phyloP scores from a whole-genome alignment of 2,329 filamentous ascomycete species.

The Colletotrichum cuscutae region DNA sequence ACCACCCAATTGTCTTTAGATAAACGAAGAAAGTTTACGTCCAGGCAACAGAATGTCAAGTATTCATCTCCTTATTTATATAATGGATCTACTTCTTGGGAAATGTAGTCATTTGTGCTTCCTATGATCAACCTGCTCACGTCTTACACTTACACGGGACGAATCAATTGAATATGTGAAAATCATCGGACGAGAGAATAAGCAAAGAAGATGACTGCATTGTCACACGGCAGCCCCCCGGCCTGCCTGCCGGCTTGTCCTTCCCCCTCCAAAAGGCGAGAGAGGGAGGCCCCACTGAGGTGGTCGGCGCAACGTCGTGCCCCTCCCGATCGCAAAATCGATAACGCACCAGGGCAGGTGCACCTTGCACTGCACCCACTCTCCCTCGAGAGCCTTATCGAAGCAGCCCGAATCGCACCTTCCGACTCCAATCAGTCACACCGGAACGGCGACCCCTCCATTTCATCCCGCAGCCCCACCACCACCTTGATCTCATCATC shows the following conservation, averaged over 20 bases:
- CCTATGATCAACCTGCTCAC: neutral
- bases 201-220: neutral
- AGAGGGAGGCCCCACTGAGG: neutral
- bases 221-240: slow-evolving; percentile 4
- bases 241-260: neutral
- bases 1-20: slow-evolving; percentile 20
- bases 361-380: too few relatives aligned
- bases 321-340: neutral
- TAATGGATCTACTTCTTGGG: neutral
- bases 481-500: slow-evolving; percentile 19
- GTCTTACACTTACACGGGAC: neutral
- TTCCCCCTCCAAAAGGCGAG: neutral
- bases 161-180: neutral
- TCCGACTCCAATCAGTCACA: neutral
- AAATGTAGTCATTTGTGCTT: neutral
- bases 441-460: slow-evolving; percentile 20
- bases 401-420: slow-evolving; percentile 16
- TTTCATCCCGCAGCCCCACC: slow-evolving; percentile 25
- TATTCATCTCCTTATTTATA: neutral
- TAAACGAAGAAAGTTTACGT: neutral
- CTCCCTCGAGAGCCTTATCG: slow-evolving; percentile 21
- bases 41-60: neutral
- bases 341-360: neutral
- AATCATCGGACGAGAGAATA: neutral
- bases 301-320: neutral